Conservation (phyloP, 225 moss, liverwort and hornwort genomes). For the Physcomitrium patens region DNA sequence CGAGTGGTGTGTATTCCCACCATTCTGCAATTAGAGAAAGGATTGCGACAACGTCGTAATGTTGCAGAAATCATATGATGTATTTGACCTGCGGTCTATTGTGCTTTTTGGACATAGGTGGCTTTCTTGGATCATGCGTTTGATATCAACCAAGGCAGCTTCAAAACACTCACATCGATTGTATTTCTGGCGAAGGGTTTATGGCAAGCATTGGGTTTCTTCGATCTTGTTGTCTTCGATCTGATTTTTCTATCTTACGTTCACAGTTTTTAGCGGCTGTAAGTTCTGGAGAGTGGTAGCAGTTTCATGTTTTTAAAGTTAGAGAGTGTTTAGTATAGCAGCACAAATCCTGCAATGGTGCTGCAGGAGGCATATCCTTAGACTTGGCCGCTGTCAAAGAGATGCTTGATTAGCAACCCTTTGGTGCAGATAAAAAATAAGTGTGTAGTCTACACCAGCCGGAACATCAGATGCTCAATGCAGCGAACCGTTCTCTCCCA, state of each 20-base stretch:
- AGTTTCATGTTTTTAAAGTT: slow-evolving; percentile 18
- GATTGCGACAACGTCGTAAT: neutral
- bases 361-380: slow-evolving; percentile 23
- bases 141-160: neutral
- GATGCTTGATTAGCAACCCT: slow-evolving; percentile 26
- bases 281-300: slow-evolving; percentile 28
- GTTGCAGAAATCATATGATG: neutral
- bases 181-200: neutral
- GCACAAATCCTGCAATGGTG: slow-evolving; percentile 31
- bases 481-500: slow-evolving; percentile 25
- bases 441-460: neutral
- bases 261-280: neutral
- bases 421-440: slow-evolving; percentile 1
- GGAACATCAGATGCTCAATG: slow-evolving; percentile 22
- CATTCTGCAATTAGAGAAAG: neutral
- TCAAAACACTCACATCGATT: neutral
- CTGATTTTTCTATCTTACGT: too few species aligned
- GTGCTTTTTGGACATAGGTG: neutral
- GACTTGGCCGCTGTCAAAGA: slow-evolving; percentile 24
- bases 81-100: neutral
- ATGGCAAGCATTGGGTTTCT: neutral
- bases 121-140: neutral
- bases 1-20: neutral
- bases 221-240: neutral
- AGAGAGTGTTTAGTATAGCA: slow-evolving; percentile 36